phyloP scores from a whole-genome alignment of 768 basidiomycete genomes.

The Lactifluus volemus region DNA sequence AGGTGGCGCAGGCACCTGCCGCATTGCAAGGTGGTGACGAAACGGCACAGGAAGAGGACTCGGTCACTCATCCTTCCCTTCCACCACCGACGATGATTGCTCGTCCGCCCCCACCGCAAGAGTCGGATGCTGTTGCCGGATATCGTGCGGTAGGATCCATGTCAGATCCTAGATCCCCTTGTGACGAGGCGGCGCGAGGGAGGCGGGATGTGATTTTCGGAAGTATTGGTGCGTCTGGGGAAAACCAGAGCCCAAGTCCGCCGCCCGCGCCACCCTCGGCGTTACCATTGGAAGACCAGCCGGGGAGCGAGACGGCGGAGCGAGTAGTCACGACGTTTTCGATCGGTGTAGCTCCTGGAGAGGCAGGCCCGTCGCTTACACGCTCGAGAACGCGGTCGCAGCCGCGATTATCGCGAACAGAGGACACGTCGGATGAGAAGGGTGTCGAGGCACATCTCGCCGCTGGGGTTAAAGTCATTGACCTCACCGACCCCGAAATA shows the following conservation, averaged over 20 bases:
- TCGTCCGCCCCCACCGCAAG: conserved; percentile 28
- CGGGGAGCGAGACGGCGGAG: conserved; percentile 20
- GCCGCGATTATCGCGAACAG: conserved; percentile 5
- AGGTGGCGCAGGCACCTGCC: not conserved
- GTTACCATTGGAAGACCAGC: not conserved
- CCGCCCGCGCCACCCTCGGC: conserved; percentile 1
- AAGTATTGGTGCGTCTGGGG: conserved; percentile 12
- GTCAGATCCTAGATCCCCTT: not conserved
- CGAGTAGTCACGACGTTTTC: conserved; percentile 33
- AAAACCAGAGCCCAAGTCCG: conserved; percentile 23
- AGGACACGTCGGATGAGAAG: not conserved
- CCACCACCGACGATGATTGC: conserved; percentile 27
- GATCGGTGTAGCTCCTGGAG: conserved; percentile 37
- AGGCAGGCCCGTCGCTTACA: conserved; percentile 25
- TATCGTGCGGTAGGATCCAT: conserved; percentile 27
- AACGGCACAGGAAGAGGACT: not conserved
- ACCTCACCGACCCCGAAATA: conserved; percentile 27
- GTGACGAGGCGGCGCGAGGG: conserved; percentile 5
- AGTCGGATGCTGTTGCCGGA: conserved; percentile 30
- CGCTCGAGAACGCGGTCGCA: conserved; percentile 28
- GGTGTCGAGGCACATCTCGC: not conserved
- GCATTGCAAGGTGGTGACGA: not conserved
- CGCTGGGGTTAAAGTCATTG: conserved; percentile 24
- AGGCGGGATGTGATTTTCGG: conserved; percentile 18
- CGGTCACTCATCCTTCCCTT: conserved; percentile 13